Conservation (phyloP, 768 basidiomycete species). For the Pisolithus tinctorius region DNA sequence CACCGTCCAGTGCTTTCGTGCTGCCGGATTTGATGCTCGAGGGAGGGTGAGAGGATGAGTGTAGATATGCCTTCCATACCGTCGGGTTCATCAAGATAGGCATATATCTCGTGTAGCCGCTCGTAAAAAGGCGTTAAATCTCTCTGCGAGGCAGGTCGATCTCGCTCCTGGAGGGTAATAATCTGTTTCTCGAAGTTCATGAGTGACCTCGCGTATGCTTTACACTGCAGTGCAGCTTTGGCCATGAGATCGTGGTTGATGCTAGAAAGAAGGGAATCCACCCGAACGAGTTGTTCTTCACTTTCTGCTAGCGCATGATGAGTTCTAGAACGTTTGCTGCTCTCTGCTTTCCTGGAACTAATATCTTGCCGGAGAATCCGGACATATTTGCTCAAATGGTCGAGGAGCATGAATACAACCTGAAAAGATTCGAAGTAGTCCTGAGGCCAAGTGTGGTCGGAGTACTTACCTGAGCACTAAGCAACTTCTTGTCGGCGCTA, state of each 20-base stretch:
- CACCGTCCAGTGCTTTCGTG: conserved; percentile 96
- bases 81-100: conserved; percentile 94
- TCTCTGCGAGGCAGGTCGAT: conserved; percentile 39
- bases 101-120: conserved; percentile 90
- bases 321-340: conserved; percentile 41
- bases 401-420: conserved; percentile 92
- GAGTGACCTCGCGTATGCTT: conserved; percentile 86
- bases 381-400: conserved; percentile 90
- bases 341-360: conserved; percentile 41
- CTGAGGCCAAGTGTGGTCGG: not conserved
- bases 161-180: conserved; percentile 37
- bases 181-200: conserved; percentile 93
- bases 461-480: conserved; percentile 82
- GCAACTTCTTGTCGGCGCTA: conserved; percentile 70
- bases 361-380: conserved; percentile 67
- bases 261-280: conserved; percentile 77
- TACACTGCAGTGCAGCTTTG: conserved; percentile 89
- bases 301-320: conserved; percentile 30
- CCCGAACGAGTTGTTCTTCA: conserved; percentile 56
- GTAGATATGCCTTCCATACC: conserved; percentile 98
- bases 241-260: conserved; percentile 89
- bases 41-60: conserved; percentile 76
- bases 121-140: conserved; percentile 58
- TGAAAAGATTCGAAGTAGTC: conserved; percentile 24
- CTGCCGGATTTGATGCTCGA: conserved; percentile 95